phyloP scores from a whole-genome alignment of 495 filamentous ascomycete genomes.

The Hyaloscypha bicolor region DNA sequence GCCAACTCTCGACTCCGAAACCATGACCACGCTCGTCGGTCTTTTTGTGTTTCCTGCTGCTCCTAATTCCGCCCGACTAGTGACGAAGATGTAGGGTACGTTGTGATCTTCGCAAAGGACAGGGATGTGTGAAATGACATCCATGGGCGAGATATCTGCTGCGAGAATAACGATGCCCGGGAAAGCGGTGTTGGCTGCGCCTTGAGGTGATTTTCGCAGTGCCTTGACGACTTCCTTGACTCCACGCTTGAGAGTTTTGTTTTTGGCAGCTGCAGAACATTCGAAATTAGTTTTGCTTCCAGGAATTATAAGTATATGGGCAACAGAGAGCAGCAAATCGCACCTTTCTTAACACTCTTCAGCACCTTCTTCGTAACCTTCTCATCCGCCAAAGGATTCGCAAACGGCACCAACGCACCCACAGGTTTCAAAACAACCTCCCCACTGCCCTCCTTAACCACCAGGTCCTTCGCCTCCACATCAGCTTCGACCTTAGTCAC shows the following conservation, averaged over 20 bases:
- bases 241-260: conserved; percentile 91
- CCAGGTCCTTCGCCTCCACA: conserved; percentile 43
- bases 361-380: conserved; percentile 91
- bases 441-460: conserved; percentile 53
- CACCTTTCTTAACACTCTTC: conserved; percentile 94
- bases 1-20: conserved; percentile 56
- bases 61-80: conserved; percentile 85
- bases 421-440: conserved; percentile 51
- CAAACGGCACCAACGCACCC: conserved; percentile 89
- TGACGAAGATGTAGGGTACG: conserved; percentile 91
- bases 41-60: conserved; percentile 90
- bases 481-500: conserved; percentile 34
- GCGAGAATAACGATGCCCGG: conserved; percentile 86
- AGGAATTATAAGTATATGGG: not conserved
- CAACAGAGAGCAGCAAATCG: conserved; percentile 28
- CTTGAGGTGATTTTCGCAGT: conserved; percentile 80
- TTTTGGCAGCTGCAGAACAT: conserved; percentile 73
- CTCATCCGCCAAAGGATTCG: conserved; percentile 85
- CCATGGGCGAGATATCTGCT: conserved; percentile 95
- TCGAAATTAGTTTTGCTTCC: conserved; percentile 24
- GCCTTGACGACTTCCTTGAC: conserved; percentile 98
- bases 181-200: conserved; percentile 51
- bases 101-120: conserved; percentile 97
- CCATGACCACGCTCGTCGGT: conserved; percentile 93
- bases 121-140: conserved; percentile 96